Base-by-base conservation (phyloP, 805 yeast species). In the Candida bentonensis region DNA sequence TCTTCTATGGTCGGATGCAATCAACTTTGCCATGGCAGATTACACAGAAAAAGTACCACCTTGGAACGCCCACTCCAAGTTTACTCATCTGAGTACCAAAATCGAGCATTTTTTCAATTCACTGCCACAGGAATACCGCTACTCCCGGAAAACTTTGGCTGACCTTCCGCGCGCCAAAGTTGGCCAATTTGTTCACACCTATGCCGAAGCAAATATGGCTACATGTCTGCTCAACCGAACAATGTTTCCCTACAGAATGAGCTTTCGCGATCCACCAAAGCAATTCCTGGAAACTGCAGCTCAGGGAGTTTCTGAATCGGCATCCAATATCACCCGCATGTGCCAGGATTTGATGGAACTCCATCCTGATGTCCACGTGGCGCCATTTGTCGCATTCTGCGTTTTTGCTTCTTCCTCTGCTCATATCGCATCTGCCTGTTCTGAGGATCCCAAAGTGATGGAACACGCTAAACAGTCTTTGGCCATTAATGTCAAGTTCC, bases 351-450 rank as follows among this genome's bases (percentile, higher is more conserved):
- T 56, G 21, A 43, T 59, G 15, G 57, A 53, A 26, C 44, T 51
- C 20, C 58, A 53, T 41, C 58, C 58, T 40, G 51, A 51, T 23
- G 50, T 58, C 2, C 61, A 60, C 2, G 44, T 52, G n/a, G 63
- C 65, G 2, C 61, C 65, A 4, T 61, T 60, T 44, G 56, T 61
- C 21, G 61, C 60, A 21, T 61, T 56, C 44, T 59, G 61, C 42
- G 60, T 61, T 2, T 61, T 55, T 44, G 49, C 59, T 21, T 55
- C 62, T 7, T 59, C 65, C 2, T 55, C 62, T 2, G 60, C 57
- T 4, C 62, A 60, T 39, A 56, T 60, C 21, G 61, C 58, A 42
- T 53, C 59, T 44, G 56, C 62, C 4, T 57, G 60, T 42, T 55
- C 61, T 15, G 27, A 47, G 5, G 62, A 60, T 40, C 41, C 56